Evolutionary conservation across 495 filamentous ascomycete species (phyloP), one percentile per base, ranked within the genome.

Genomic region (Beverwykella pulmonaria): DNA sequence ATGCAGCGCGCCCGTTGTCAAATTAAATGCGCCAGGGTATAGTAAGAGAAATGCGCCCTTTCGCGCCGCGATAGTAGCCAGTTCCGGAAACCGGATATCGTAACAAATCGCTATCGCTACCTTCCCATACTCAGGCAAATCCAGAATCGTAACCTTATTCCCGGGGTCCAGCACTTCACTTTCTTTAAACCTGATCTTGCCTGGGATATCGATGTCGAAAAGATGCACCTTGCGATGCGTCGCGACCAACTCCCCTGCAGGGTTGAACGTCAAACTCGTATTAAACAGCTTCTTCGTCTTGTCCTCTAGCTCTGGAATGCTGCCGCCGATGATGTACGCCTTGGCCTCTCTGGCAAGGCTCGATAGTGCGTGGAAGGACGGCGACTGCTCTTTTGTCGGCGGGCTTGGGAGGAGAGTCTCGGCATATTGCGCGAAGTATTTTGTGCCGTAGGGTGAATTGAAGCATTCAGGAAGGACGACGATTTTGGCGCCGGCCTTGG

Each of bases 121-220:
- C 63, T 83, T 86, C 41, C 94, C 94, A 73, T 94, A 97, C 57
- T 90, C 91, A 2, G 91, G 90, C 5, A 96, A 78, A 54, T 95
- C 89, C 22, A 98, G 79, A 0, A 97, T 74, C 0, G 93, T 95
- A 46, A 96, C 69, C 67, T 88, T 85, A 76, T 91, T 86, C 0
- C 94, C 94, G 0, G 94, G 89, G 0, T 82, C 87, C 20, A 99
- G 82, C 8, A 97, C 91, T 52, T 97, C 92, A 56, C 86, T 90
- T 77, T 99, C 94, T 63, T 84, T 85, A 81, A 99, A 99, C 15
- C 74, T 87, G 75, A 99, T 97, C 76, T 91, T 91, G 29, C 92
- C 93, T 1, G 94, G 94, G 71, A 99, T 99, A 75, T 93, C 89
- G 71, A 99, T 99, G 79, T 99, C 94, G 79, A 99, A 99, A n/a